Evolutionary conservation across 2,329 filamentous ascomycete species (phyloP), one percentile per base, ranked within the genome.

Genomic region (Bipolaris sorokiniana): DNA sequence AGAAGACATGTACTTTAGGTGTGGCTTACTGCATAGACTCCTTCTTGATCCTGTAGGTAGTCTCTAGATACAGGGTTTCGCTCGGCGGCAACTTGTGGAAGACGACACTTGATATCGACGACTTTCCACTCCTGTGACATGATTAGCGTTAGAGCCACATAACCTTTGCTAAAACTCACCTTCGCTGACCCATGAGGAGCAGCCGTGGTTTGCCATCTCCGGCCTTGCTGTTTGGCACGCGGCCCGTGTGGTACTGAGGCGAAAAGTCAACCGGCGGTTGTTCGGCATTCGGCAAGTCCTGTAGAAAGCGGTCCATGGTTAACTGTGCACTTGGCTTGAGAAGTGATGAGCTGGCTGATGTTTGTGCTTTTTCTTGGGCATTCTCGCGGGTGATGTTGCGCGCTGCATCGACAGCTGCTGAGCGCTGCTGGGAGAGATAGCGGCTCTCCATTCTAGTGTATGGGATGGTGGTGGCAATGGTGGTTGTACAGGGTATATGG

Each of bases 41-140:
- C 73, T 96, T 97, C 72, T 97, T 92, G 62, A 98, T 96, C 31
- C 91, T 86, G 9, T 92, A 93, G 3, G 95, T 99, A 0, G 95
- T 96, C 76, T 98, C 95, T 16, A 99, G 84, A 70, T 97, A 99
- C 15, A 99, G 80, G 0, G 95, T 98, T 80, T 99, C 96, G 67
- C 91, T 96, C 2, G 95, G 93, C 3, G 94, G 92, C 73, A 98
- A 88, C 76, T 99, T 99, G 78, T 98, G 93, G 72, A 99, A 98
- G n/a, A 99, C 94, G 46, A 99, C 96, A 72, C 92, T 98, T 23
- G 93, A 95, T 74, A 99, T 98, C 5, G 95, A 99, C 0, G 95
- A 98, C 76, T 99, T 99, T 59, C 95, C 95, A 73, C 93, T 97
- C 80, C 95, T 99, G 65, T 28, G 37, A 51, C 63, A 57, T 33